Percentiles rank a stretch among this genome's conserved stretches.
Conservation (phyloP, 176 grass and related monocot genomes). For the Carex cristatella region DNA sequence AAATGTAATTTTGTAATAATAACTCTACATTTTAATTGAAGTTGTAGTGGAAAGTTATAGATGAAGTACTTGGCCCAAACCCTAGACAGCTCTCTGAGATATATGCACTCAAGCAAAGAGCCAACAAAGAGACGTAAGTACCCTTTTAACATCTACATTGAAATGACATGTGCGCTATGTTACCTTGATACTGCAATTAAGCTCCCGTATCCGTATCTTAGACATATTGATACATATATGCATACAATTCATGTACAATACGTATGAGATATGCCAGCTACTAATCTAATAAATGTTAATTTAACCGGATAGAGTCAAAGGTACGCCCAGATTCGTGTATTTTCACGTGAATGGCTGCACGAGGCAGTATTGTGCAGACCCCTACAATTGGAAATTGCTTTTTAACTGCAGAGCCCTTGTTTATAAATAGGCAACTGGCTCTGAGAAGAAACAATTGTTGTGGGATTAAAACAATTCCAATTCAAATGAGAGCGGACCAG, state of each 20-base stretch:
- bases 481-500: neutral
- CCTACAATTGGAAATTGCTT: neutral
- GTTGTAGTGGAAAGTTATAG: constrained; percentile 99
- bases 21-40: constrained; percentile 55
- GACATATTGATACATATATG: neutral
- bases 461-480: too few relatives aligned
- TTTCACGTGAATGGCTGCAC: neutral
- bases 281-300: neutral
- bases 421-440: neutral
- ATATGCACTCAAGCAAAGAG: constrained; percentile 79
- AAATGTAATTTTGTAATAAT: constrained; percentile 48
- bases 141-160: neutral
- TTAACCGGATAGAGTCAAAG: neutral
- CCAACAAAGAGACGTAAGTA: constrained; percentile 49
- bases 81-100: constrained; percentile 79
- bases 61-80: constrained; percentile 91
- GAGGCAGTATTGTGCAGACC: neutral
- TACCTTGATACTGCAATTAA: neutral
- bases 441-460: neutral
- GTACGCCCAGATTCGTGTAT: neutral
- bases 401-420: neutral
- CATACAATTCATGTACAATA: neutral
- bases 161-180: neutral
- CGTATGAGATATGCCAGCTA: neutral
- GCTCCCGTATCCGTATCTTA: neutral